phyloP scores from a whole-genome alignment of 371 early-diverging fungal genomes.

The Circinella umbellata region DNA sequence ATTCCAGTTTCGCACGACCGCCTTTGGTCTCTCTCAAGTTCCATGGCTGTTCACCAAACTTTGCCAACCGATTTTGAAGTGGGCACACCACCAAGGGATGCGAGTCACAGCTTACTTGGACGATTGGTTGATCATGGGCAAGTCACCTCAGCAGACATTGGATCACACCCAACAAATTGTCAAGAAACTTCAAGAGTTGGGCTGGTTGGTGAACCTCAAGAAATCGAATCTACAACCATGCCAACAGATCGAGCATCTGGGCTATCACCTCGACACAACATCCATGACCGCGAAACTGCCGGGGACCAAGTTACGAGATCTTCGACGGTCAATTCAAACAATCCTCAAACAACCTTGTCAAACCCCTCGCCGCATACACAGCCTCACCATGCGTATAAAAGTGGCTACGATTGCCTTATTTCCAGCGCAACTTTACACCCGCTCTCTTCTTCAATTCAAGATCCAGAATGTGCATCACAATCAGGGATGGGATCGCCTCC shows the following conservation, averaged over 20 bases:
- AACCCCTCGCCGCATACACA: conserved; percentile 19
- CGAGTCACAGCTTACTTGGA: conserved; percentile 30
- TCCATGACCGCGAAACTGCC: conserved; percentile 20
- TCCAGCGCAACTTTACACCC: conserved; percentile 22
- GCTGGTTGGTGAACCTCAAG: conserved; percentile 25
- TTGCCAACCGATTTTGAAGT: conserved; percentile 27
- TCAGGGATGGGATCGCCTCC: background rate
- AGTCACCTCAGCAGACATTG: background rate
- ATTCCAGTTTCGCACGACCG: conserved; percentile 35
- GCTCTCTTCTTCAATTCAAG: conserved; percentile 13
- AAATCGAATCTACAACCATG: conserved; percentile 25
- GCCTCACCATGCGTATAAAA: conserved; percentile 30
- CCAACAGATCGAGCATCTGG: conserved; percentile 25
- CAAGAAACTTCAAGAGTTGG: conserved; percentile 16
- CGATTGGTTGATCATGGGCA: conserved; percentile 31
- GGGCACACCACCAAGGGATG: conserved; percentile 31
- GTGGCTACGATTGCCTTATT: conserved; percentile 32
- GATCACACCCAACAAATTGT: conserved; percentile 17
- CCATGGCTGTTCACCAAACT: conserved; percentile 40
- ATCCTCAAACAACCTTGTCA: background rate
- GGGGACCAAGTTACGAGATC: conserved; percentile 16
- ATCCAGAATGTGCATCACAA: background rate
- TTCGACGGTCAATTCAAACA: conserved; percentile 1
- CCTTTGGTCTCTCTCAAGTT: conserved; percentile 35
- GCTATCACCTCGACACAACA: conserved; percentile 18